Conservation (phyloP, 2,329 filamentous ascomycete species). For the Trichophyton verrucosum region DNA sequence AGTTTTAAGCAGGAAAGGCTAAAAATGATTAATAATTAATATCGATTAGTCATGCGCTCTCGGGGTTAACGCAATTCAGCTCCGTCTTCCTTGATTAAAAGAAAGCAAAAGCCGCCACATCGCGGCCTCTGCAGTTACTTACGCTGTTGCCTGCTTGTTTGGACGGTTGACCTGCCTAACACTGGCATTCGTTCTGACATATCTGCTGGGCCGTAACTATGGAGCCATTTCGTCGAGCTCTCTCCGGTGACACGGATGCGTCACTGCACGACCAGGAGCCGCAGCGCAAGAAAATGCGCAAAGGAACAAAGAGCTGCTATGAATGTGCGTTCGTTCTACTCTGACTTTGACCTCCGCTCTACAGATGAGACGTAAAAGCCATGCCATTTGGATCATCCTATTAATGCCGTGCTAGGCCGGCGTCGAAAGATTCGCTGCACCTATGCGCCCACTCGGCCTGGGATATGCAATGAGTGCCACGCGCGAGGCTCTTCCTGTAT, state of each 20-base stretch:
- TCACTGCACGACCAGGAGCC: slow-evolving; percentile 16
- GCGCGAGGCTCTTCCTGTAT: slow-evolving; percentile 28
- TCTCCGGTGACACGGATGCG: slow-evolving; percentile 1
- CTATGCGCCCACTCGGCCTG: slow-evolving; percentile 23
- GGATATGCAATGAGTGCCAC: slow-evolving; percentile 31
- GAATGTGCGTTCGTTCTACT: slow-evolving; percentile 24
- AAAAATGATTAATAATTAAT: background rate
- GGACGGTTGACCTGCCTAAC: background rate
- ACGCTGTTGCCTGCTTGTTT: background rate
- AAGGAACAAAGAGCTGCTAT: slow-evolving; percentile 32
- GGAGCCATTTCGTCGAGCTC: background rate
- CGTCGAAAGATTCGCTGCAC: slow-evolving; percentile 34
- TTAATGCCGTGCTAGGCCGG: slow-evolving; percentile 18
- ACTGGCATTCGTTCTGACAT: background rate
- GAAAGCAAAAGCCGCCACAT: background rate
- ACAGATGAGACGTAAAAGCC: background rate
- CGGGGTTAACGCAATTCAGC: background rate
- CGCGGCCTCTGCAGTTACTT: background rate
- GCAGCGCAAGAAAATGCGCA: slow-evolving; percentile 33
- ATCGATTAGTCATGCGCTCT: background rate
- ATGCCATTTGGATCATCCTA: background rate
- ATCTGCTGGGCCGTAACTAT: background rate
- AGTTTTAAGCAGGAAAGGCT: background rate
- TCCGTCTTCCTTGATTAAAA: background rate
- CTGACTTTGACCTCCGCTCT: background rate